Evolutionary conservation across 2,329 filamentous ascomycete genomes (phyloP), one percentile per base, ranked within the genome.

Genomic region (Alternaria novae-zelandiae): DNA sequence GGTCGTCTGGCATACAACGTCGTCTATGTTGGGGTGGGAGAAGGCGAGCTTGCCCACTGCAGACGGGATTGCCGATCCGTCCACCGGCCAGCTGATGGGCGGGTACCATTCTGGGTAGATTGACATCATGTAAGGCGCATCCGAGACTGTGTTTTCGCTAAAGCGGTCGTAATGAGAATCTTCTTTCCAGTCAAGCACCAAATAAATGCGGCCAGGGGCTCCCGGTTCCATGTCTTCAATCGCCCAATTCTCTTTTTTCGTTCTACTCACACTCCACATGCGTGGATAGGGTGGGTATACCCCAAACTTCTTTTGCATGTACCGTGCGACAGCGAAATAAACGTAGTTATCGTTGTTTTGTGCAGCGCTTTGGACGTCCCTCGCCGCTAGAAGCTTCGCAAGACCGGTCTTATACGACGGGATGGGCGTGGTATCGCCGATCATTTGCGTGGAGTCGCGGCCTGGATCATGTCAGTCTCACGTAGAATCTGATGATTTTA

Each of bases 151-250:
- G n/a, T n/a, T n/a, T n/a, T n/a, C n/a, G n/a, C n/a, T n/a, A n/a
- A n/a, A n/a, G n/a, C n/a, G n/a, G n/a, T n/a, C n/a, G n/a, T n/a
- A n/a, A n/a, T n/a, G n/a, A n/a, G n/a, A n/a, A n/a, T n/a, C n/a
- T n/a, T n/a, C n/a, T n/a, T n/a, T n/a, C n/a, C n/a, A n/a, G n/a
- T n/a, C n/a, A n/a, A n/a, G n/a, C n/a, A n/a, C n/a, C n/a, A n/a
- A n/a, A n/a, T n/a, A n/a, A n/a, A n/a, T n/a, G n/a, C n/a, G n/a
- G n/a, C n/a, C n/a, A n/a, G n/a, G 32, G 15, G 32, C 32, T 2
- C 32, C 32, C 8, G 32, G 32, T 10, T 36, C 32, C 0, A 2
- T 0, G 8, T 36, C 2, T 1, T 36, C 32, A 0, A n/a, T 0
- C 32, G 32, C 32, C 32, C 3, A 0, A 1, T 36, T 36, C 32